Conservation (phyloP, 2,329 filamentous ascomycete species). For the Aspergillus sp. region DNA sequence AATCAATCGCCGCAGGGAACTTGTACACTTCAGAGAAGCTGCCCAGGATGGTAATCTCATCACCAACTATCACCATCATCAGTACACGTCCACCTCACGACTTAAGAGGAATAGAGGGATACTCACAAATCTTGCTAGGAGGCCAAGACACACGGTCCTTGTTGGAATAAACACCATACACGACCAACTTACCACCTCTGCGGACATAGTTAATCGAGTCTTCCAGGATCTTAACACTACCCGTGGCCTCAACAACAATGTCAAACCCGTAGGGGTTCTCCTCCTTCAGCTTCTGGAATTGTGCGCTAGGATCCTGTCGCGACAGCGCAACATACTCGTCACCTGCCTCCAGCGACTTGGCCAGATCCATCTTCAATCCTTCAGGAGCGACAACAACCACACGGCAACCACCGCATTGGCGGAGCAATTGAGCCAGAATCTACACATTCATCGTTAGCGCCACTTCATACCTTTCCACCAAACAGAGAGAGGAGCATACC, state of each 20-base stretch:
- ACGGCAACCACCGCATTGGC: slow-evolving; percentile 67
- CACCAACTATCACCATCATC: slow-evolving; percentile 39
- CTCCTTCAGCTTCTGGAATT: slow-evolving; percentile 64
- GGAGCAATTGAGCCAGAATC: slow-evolving; percentile 63
- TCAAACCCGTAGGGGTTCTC: slow-evolving; percentile 74
- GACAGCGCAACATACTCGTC: slow-evolving; percentile 53
- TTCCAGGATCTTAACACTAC: slow-evolving; percentile 68
- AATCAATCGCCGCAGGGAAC: slow-evolving; percentile 63
- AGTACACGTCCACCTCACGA: slow-evolving; percentile 7
- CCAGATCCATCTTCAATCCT: slow-evolving; percentile 71
- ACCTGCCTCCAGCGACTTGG: slow-evolving; percentile 51
- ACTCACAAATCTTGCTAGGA: slow-evolving; percentile 69
- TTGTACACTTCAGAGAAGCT: slow-evolving; percentile 74
- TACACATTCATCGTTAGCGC: slow-evolving; percentile 59
- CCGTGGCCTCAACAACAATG: slow-evolving; percentile 71
- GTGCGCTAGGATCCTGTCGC: slow-evolving; percentile 54
- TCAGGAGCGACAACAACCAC: slow-evolving; percentile 69
- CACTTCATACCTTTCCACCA: slow-evolving; percentile 54
- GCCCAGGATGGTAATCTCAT: slow-evolving; percentile 72
- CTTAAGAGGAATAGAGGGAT: not conserved
- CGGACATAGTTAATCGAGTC: slow-evolving; percentile 71
- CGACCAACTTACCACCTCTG: slow-evolving; percentile 69
- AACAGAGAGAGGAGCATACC: slow-evolving; percentile 56
- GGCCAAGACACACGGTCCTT: slow-evolving; percentile 66
- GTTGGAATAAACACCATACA: slow-evolving; percentile 70